Evolutionary conservation across 768 basidiomycete genomes (phyloP), one percentile per base, ranked within the genome.

Genomic region (Exsudoporus frostii): DNA sequence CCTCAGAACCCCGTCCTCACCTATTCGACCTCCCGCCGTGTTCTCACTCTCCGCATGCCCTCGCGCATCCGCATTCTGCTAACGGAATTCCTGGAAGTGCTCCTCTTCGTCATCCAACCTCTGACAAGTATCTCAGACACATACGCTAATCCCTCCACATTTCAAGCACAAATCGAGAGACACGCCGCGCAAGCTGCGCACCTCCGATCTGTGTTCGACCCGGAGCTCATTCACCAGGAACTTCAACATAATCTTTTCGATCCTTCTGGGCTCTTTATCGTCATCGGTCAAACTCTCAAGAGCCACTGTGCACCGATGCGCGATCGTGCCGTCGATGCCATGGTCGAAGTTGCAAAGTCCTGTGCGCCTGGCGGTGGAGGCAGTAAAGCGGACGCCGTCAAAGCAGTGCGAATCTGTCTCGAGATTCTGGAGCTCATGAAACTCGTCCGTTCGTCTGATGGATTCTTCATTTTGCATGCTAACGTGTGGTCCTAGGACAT

Each of bases 391-490:
- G 83, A 86, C 57, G 85, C 87, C 9, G 82, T 92, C 43, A 78
- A 74, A 51, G 90, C 91, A 8, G 78, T 95, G 53, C 76, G 87
- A 55, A 78, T 86, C 79, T 92, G 91, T 73, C 82, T 94, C 67
- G 92, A 95, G 65, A 85, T 96, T 56, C 76, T 95, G 36, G 94
- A 96, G 73, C 80, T 95, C 54, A 96, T 97, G 94, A 95, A 95
- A 77, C 78, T 97, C 64, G 93, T 90, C 65, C 65, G 90, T 81
- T 39, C 55, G 32, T 50, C 65, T 41, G 44, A 50, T 57, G 34
- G 20, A 19, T 51, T 42, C 56, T 45, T 52, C 58, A 11, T 55
- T 55, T 44, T 39, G 14, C 51, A 33, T 55, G 56, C 59, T 66
- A 37, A 64, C 59, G 55, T 57, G 56, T 56, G 27, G 25, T 65